Evolutionary conservation across 768 basidiomycete genomes (phyloP).

Genomic region (Hygrophoropsis aurantiaca): DNA sequence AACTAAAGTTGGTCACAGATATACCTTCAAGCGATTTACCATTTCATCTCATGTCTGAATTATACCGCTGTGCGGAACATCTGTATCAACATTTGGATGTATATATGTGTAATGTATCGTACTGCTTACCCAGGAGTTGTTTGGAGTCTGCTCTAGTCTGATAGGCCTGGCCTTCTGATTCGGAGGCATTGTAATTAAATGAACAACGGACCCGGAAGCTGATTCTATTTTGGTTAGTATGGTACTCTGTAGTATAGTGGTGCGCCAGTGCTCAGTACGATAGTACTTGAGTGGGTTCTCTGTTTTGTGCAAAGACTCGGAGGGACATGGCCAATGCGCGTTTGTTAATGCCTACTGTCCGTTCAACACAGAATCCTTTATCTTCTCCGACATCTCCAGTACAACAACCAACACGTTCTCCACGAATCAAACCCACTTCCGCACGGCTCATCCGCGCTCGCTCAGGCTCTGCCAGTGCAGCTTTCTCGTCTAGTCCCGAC

Average conservation of each 20-base stretch:
- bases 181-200: too few species aligned
- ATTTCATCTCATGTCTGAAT: conserved; percentile 56
- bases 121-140: too few species aligned
- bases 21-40: conserved; percentile 78
- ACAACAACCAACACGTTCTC: conserved; percentile 19
- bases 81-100: not conserved
- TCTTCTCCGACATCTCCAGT: conserved; percentile 10
- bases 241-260: too few species aligned
- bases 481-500: conserved; percentile 4
- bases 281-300: too few species aligned
- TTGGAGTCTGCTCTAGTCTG: too few species aligned
- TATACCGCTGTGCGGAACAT: not conserved
- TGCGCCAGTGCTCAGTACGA: too few species aligned
- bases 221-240: too few species aligned
- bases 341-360: conserved; percentile 34
- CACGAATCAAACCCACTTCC: conserved; percentile 21
- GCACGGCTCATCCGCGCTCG: conserved; percentile 30
- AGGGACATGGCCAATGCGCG: conserved; percentile 4
- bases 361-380: conserved; percentile 14
- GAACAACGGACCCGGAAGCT: too few species aligned
- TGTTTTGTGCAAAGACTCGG: too few species aligned
- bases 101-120: not conserved
- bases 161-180: too few species aligned
- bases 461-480: conserved; percentile 29
- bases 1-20: conserved; percentile 39